Evolutionary conservation across 2,329 filamentous ascomycete genomes (phyloP), one percentile per base, ranked within the genome.

Genomic region (Aaosphaeria arxii): DNA sequence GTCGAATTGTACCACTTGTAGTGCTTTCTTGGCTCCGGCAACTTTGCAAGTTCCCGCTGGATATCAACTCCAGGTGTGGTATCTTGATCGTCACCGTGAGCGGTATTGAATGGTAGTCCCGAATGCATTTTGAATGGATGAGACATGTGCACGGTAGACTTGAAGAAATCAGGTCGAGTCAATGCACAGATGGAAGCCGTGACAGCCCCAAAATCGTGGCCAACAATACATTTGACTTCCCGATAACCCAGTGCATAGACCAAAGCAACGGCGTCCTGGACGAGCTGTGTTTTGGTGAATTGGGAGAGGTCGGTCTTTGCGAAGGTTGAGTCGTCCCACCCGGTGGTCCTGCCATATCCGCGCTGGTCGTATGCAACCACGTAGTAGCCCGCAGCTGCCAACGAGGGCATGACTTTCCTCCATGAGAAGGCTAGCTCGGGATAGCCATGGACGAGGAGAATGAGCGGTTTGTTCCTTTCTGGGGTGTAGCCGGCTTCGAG

Each of bases 371-470:
- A 81, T 1, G 85, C 84, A 2, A 88, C 80, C 45, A 84, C 83
- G 59, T 84, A 78, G 67, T 83, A 88, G 30, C 84, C 84, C 5
- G 77, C 73, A 0, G 70, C 66, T 5, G 84, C 81, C n/a, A 89
- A 71, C 0, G 71, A 62, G 5, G 78, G 76, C 57, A 88, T 75
- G 33, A 87, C 69, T 47, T 83, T 82, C 44, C 85, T 80, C 84
- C 85, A 88, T 42, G 84, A 87, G 63, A 79, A 88, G 30, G 85
- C 83, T 2, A 88, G 73, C 59, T 88, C 85, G 1, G 85, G 85
- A 53, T 81, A 88, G 35, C 85, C 85, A 65, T 87, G 85, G 42
- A 81, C 77, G 43, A 86, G 78, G 5, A 87, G 63, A 6, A 87
- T 69, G 7, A 87, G 74, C 1, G 83, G 83, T 5, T 71, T 74